Percentiles rank a stretch among this genome's conserved stretches.
Evolutionary conservation across 1,139 yeast genomes (phyloP).

Genomic region (Candida mesenterica): DNA sequence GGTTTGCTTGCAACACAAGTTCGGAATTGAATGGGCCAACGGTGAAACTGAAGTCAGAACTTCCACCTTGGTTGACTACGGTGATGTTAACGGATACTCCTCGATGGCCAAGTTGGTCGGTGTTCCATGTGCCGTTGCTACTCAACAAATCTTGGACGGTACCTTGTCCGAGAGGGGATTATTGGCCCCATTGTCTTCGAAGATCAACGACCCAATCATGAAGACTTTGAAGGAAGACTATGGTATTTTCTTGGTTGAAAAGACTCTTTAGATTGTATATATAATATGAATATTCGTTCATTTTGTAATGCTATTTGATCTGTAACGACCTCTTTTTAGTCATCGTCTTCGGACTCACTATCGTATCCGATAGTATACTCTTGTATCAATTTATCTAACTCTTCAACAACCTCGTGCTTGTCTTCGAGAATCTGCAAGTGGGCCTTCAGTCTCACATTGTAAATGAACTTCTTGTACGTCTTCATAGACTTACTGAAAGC

Average conservation of each 20-base stretch:
- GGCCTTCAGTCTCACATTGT: conserved; percentile 29
- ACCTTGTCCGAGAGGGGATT: conserved; percentile 69
- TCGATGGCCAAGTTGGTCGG: conserved; percentile 99
- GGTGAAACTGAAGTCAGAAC: conserved; percentile 90
- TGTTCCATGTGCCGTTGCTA: conserved; percentile 97
- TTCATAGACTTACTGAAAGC: conserved; percentile 45
- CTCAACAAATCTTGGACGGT: conserved; percentile 82
- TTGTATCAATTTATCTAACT: conserved; percentile 46
- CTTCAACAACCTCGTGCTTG: conserved; percentile 62
- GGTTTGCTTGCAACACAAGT: conserved; percentile 95
- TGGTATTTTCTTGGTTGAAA: conserved; percentile 79
- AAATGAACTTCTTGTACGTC: conserved; percentile 47
- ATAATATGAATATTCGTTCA: neutral
- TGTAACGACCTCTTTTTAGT: too few relatives aligned
- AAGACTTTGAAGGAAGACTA: conserved; percentile 87
- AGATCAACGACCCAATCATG: conserved; percentile 86
- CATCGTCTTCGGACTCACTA: conserved; percentile 28
- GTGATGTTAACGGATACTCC: conserved; percentile 90
- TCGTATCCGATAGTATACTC: conserved; percentile 62
- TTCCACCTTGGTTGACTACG: conserved; percentile 92
- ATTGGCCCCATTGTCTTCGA: conserved; percentile 90
- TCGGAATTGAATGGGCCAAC: conserved; percentile 95
- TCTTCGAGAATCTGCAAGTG: conserved; percentile 52
- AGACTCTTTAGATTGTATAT: conserved; percentile 18
- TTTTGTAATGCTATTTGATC: too few relatives aligned